Conservation (phyloP, 345 rosid genomes). For the Heritiera littoralis region DNA sequence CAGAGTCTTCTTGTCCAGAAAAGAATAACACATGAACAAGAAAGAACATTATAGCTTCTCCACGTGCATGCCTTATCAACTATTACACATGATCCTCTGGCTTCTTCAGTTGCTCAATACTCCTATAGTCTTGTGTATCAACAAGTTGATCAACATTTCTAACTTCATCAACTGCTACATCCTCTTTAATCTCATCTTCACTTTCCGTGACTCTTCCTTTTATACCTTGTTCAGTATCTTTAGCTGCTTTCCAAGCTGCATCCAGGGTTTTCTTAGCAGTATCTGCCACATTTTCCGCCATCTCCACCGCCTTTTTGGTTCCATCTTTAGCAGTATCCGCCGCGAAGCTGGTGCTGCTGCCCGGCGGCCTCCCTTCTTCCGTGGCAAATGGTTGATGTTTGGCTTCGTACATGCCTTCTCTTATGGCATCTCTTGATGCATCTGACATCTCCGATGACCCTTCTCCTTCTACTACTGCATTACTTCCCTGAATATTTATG, state of each 20-base stretch:
- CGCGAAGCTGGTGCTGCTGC: constrained; percentile 20
- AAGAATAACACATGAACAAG: too few species aligned
- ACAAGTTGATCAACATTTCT: constrained; percentile 41
- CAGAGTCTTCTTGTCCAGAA: too few species aligned
- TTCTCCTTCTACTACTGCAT: constrained; percentile 25
- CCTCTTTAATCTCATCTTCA: constrained; percentile 32
- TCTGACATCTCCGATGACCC: constrained; percentile 12
- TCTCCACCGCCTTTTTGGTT: constrained; percentile 41
- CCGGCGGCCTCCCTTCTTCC: constrained; percentile 29
- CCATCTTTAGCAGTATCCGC: constrained; percentile 48
- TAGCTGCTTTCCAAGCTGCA: constrained; percentile 47
- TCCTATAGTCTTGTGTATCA: constrained; percentile 52
- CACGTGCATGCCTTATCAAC: constrained; percentile 29
- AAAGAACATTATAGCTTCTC: background rate
- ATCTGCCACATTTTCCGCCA: constrained; percentile 39
- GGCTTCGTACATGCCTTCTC: constrained; percentile 25
- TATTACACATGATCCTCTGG: constrained; percentile 23
- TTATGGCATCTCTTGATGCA: background rate
- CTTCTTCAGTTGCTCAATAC: constrained; percentile 40
- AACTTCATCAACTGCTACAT: constrained; percentile 39
- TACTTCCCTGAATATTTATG: constrained; percentile 27
- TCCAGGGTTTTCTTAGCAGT: constrained; percentile 42
- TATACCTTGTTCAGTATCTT: constrained; percentile 38
- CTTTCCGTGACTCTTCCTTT: constrained; percentile 27
- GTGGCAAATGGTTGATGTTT: constrained; percentile 27